Percentiles rank a stretch among this genome's conserved stretches.
Conservation (phyloP, 768 basidiomycete species). For the Termitomyces sp. region DNA sequence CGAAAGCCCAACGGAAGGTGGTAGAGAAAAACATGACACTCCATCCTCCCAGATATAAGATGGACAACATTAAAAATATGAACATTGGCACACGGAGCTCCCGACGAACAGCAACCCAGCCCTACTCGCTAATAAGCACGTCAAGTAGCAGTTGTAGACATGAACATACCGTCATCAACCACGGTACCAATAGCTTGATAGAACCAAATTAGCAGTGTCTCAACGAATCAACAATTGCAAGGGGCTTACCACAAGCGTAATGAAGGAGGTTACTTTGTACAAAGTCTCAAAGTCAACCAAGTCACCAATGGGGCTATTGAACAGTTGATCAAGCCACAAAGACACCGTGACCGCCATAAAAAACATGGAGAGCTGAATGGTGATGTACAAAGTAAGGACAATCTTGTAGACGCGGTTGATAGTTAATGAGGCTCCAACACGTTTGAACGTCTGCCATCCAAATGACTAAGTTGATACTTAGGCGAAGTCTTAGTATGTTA, state of each 20-base stretch:
- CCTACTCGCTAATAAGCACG: conserved; percentile 33
- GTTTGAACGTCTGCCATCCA: conserved; percentile 88
- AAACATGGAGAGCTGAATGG: conserved; percentile 74
- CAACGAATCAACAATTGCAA: neutral
- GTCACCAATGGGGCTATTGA: conserved; percentile 60
- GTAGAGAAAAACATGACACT: conserved; percentile 68
- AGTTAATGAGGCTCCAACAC: conserved; percentile 69
- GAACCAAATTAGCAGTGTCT: conserved; percentile 7
- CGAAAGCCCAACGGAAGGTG: conserved; percentile 76
- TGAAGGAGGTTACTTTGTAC: conserved; percentile 55
- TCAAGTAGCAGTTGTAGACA: neutral
- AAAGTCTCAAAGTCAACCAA: conserved; percentile 39
- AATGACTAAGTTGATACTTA: conserved; percentile 44
- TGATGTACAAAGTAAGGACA: conserved; percentile 66
- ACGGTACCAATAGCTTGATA: conserved; percentile 59
- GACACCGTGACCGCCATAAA: conserved; percentile 69
- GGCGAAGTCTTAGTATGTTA: neutral
- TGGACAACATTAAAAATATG: conserved; percentile 57
- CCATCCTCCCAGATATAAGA: conserved; percentile 67
- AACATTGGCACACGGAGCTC: conserved; percentile 60
- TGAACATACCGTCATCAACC: conserved; percentile 55
- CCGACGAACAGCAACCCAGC: conserved; percentile 73
- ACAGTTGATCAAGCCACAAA: conserved; percentile 77
- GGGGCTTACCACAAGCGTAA: conserved; percentile 56
- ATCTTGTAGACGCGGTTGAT: conserved; percentile 77